Percentiles rank a stretch among this genome's conserved stretches.
These are phyloP conservation scores for Staphylotrichum longicolle DNA, from an alignment of 495 filamentous ascomycete genomes.

Conservation along the genomic window DNA sequence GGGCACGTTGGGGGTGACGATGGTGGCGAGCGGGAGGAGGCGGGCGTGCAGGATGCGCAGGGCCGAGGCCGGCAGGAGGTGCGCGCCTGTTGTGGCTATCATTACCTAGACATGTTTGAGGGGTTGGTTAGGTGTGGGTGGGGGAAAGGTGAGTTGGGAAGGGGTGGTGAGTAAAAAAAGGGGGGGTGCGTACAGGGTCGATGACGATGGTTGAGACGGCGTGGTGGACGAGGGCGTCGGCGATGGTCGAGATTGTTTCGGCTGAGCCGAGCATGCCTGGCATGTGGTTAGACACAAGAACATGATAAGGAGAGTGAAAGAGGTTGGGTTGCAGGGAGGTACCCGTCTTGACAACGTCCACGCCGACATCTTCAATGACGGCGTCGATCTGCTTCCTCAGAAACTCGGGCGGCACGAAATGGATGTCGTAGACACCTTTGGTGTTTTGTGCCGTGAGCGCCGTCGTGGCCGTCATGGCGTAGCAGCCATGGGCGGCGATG, in stretches of 20 bases:
- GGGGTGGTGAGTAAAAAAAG: not conserved
- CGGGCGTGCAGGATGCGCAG: constrained; percentile 60
- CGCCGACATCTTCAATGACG: constrained; percentile 75
- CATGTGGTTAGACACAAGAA: too few relatives aligned
- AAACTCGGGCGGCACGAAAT: constrained; percentile 74
- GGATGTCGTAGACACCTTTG: constrained; percentile 74
- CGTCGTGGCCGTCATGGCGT: constrained; percentile 95
- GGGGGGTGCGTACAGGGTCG: constrained; percentile 64
- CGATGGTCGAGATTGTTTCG: constrained; percentile 71
- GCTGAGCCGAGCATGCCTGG: constrained; percentile 87
- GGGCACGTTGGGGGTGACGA: constrained; percentile 90
- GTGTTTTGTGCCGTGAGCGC: constrained; percentile 96
- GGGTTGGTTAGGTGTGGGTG: not conserved
- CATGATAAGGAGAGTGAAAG: too few relatives aligned
- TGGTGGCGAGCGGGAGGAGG: constrained; percentile 71
- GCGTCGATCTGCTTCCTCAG: constrained; percentile 81
- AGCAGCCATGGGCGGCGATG: constrained; percentile 84
- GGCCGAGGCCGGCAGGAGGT: constrained; percentile 69
- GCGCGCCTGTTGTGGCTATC: constrained; percentile 81
- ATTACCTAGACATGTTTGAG: constrained; percentile 62
- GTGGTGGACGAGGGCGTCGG: constrained; percentile 61
- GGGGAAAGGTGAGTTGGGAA: not conserved
- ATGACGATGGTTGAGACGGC: constrained; percentile 64
- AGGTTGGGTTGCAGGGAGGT: constrained; percentile 16
- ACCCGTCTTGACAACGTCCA: constrained; percentile 92